Evolutionary conservation across 257 asterid species (phyloP), one percentile per base, ranked within the genome.

Genomic region (Primulina huaijiensis): DNA sequence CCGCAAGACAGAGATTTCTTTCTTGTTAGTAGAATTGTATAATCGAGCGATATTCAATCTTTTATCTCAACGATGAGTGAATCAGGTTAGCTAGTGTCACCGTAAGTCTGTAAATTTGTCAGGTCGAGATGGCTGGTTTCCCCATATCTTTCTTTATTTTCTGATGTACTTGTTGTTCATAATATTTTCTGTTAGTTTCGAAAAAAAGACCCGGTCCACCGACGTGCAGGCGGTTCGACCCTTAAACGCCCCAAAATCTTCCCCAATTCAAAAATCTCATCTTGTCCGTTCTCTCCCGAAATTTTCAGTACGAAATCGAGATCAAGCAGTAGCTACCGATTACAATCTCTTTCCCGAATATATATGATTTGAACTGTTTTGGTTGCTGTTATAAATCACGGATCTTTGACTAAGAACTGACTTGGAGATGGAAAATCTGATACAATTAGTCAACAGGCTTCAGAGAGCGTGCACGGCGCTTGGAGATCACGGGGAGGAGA

Each of bases 381-480:
- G 57, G 19, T 75, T 52, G 59, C 80, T 38, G 76, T 76, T 78
- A 76, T 78, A 67, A 82, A 72, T 79, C 64, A 71, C 71, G 29
- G 81, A 76, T 79, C 73, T 63, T 52, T 65, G 67, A 70, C 77
- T 78, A 70, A 6, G 72, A 72, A 62, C 72, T 72, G 85, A 80
- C 66, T 57, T 67, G 34, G 37, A 50, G 81, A 92, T 92, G 98
- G 98, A 92, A 89, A 92, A 80, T 75, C 85, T 92, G 73, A 92
- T 92, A 35, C 85, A 86, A 50, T 78, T 92, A 87, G 97, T 90
- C 59, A 92, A 92, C 76, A 88, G 96, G 40, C 76, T 92, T 72
- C 98, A 92, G 83, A 84, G 96, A 74, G 98, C 98, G 56, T 92
- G 98, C 80, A 89, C 98, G 4, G 98, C 98, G 17, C 86, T 92